Evolutionary conservation across 2,329 filamentous ascomycete species (phyloP).

Genomic region (Parastagonospora avenae): DNA sequence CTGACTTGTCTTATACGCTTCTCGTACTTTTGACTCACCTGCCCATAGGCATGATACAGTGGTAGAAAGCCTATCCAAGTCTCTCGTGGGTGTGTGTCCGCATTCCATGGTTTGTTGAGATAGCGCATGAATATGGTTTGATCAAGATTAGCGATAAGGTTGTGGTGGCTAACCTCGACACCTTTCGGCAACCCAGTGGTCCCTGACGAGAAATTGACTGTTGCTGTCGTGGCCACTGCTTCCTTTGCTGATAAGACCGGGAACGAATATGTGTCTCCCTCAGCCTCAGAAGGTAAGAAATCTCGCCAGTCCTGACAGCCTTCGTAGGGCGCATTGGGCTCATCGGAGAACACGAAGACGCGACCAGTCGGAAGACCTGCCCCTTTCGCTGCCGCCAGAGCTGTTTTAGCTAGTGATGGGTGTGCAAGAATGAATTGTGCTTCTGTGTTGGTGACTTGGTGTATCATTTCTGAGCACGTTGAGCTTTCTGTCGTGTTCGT

Average conservation of each 20-base stretch:
- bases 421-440: constrained; percentile 40
- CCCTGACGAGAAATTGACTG: constrained; percentile 59
- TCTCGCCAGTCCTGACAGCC: constrained; percentile 41
- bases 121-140: constrained; percentile 57
- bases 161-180: constrained; percentile 57
- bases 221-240: constrained; percentile 43
- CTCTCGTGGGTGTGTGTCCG: constrained; percentile 50
- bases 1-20: not conserved
- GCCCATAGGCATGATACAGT: constrained; percentile 55
- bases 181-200: constrained; percentile 60
- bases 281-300: constrained; percentile 31
- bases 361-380: constrained; percentile 35
- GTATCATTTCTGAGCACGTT: constrained; percentile 34
- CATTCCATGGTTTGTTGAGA: constrained; percentile 47
- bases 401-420: constrained; percentile 33
- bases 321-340: constrained; percentile 23
- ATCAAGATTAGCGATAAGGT: constrained; percentile 57
- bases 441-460: constrained; percentile 43
- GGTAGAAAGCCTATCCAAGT: constrained; percentile 56
- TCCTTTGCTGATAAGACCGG: constrained; percentile 32
- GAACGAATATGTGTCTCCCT: constrained; percentile 35
- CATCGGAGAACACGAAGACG: constrained; percentile 42
- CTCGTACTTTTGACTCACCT: constrained; percentile 22
- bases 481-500: constrained; percentile 1
- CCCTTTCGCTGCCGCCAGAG: constrained; percentile 34